Conservation (phyloP, 768 basidiomycete genomes). For the Mrakia blollopis region DNA sequence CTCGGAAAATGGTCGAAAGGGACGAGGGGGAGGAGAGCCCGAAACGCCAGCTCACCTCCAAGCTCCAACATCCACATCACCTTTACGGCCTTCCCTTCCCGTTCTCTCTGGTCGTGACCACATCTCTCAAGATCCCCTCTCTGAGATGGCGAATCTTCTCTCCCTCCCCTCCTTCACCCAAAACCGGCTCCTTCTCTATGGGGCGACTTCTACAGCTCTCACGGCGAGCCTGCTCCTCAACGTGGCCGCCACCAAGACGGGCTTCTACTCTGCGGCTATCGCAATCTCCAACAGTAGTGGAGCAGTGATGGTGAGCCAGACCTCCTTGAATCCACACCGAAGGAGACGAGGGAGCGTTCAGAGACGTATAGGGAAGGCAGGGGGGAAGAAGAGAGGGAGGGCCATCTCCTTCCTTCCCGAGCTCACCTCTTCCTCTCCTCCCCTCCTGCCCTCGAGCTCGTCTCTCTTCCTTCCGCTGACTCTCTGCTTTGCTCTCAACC, state of each 20-base stretch:
- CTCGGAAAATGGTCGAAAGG: too few relatives aligned
- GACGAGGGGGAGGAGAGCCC: too few relatives aligned
- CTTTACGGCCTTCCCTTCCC: neutral
- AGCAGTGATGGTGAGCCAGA: constrained; percentile 70
- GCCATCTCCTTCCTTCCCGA: constrained; percentile 19
- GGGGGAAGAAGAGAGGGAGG: neutral
- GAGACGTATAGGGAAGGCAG: neutral
- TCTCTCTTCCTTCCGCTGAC: neutral
- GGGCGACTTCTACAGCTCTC: constrained; percentile 45
- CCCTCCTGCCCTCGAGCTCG: constrained; percentile 20
- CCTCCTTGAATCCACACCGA: neutral
- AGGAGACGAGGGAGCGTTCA: neutral
- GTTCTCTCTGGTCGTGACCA: neutral
- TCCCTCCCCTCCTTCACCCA: constrained; percentile 5
- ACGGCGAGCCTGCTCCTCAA: constrained; percentile 69
- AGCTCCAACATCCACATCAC: neutral
- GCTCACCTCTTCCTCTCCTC: constrained; percentile 1
- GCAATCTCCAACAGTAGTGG: constrained; percentile 87
- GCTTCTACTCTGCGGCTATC: constrained; percentile 91
- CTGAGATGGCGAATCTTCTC: constrained; percentile 9
- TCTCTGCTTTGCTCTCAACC: neutral
- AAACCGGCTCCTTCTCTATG: constrained; percentile 13
- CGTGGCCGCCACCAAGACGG: constrained; percentile 74
- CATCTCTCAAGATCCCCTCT: neutral
- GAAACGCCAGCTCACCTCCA: neutral